phyloP scores from a whole-genome alignment of 2,329 filamentous ascomycete species.

The Neurospora crassa region DNA sequence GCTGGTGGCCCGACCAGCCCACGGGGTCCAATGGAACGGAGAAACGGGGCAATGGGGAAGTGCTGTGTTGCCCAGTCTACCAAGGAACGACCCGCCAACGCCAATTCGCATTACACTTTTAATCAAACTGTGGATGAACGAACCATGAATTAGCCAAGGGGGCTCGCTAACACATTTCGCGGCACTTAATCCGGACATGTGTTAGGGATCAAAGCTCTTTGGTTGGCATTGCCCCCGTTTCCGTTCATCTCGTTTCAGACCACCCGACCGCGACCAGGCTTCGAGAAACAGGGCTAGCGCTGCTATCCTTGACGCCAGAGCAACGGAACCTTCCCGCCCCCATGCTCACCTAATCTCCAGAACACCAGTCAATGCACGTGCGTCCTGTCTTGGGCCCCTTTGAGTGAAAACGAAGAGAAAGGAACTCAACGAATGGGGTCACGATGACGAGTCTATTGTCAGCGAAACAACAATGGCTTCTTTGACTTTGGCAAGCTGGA shows the following conservation, averaged over 20 bases:
- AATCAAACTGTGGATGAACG: not conserved
- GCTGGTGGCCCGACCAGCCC: not conserved
- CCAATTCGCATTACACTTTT: not conserved
- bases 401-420: not conserved
- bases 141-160: not conserved
- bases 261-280: not conserved
- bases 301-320: not conserved
- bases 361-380: not conserved
- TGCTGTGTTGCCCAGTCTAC: not conserved
- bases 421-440: not conserved
- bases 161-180: not conserved
- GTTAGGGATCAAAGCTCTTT: not conserved
- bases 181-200: not conserved
- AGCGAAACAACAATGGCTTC: not conserved
- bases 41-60: not conserved
- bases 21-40: not conserved
- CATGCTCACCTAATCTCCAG: not conserved
- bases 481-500: not conserved
- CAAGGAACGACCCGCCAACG: not conserved
- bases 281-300: not conserved
- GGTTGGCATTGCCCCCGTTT: not conserved
- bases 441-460: not conserved
- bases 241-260: not conserved
- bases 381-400: not conserved
- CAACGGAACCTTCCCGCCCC: not conserved